A percentile compares a stretch with the other conserved stretches of the same genome.
phyloP scores from a whole-genome alignment of 257 asterid species.

The Nicotiana tabacum region DNA sequence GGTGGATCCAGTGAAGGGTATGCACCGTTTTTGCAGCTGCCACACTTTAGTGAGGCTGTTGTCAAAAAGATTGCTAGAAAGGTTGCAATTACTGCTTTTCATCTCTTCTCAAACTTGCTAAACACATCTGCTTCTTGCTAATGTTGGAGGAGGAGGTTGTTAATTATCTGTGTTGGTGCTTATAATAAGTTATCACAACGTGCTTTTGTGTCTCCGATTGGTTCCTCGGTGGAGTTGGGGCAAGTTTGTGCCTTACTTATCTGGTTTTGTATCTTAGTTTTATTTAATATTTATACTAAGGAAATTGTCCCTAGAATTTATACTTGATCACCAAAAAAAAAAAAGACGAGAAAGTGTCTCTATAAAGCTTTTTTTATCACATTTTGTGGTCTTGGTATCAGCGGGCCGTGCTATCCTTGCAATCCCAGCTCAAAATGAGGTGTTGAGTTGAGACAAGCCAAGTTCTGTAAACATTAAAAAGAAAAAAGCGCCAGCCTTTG shows the following conservation, averaged over 20 bases:
- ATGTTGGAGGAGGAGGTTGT: background rate
- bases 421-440: background rate
- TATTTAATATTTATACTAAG: background rate
- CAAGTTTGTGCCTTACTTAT: background rate
- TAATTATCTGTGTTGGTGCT: background rate
- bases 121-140: background rate
- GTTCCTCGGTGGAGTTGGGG: background rate
- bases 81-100: slow-evolving; percentile 37
- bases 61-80: slow-evolving; percentile 88
- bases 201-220: slow-evolving; percentile 1
- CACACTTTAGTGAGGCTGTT: slow-evolving; percentile 84
- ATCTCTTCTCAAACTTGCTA: background rate
- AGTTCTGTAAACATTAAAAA: background rate
- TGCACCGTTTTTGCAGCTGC: slow-evolving; percentile 95
- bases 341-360: background rate
- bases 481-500: background rate
- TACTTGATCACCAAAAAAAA: background rate
- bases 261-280: background rate
- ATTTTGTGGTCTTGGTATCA: background rate
- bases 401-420: background rate
- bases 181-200: background rate
- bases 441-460: background rate
- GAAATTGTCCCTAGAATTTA: background rate
- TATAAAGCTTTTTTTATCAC: background rate
- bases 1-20: slow-evolving; percentile 85